These are phyloP conservation scores for Ganoderma boninense DNA, from an alignment of 1,284 basidiomycete genomes.

Conservation along the genomic window DNA sequence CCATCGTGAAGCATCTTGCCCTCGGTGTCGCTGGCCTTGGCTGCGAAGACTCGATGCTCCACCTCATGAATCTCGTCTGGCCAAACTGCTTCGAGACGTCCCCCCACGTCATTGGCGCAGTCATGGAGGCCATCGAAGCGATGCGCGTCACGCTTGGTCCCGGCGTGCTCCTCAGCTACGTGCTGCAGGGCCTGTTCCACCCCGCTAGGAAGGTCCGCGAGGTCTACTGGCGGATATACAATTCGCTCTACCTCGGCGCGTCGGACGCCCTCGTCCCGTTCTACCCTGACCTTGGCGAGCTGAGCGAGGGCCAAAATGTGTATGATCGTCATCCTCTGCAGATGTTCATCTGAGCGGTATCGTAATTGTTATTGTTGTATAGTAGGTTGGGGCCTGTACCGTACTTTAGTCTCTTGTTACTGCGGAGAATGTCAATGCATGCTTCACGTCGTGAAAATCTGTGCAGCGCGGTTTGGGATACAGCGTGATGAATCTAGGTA, in stretches of 20 bases:
- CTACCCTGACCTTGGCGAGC: constrained; percentile 89
- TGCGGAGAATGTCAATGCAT: background rate
- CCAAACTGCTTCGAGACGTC: constrained; percentile 99
- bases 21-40: constrained; percentile 97
- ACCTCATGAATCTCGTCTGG: constrained; percentile 98
- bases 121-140: constrained; percentile 96
- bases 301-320: constrained; percentile 89
- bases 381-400: constrained; percentile 21
- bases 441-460: background rate
- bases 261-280: constrained; percentile 93
- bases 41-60: constrained; percentile 97
- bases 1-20: constrained; percentile 99
- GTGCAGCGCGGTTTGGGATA: background rate
- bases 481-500: background rate
- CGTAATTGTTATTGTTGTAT: constrained; percentile 26
- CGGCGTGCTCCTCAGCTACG: constrained; percentile 90
- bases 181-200: constrained; percentile 93
- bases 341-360: constrained; percentile 69
- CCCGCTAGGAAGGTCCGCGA: constrained; percentile 97
- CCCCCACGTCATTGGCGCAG: constrained; percentile 97
- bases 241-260: constrained; percentile 89
- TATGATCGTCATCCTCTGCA: constrained; percentile 89
- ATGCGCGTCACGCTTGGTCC: constrained; percentile 97
- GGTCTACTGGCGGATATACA: constrained; percentile 96
- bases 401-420: constrained; percentile 14